These are phyloP conservation scores for Chenopodium formosanum DNA, from an alignment of 148 eudicot genomes.

Conservation along the genomic window DNA sequence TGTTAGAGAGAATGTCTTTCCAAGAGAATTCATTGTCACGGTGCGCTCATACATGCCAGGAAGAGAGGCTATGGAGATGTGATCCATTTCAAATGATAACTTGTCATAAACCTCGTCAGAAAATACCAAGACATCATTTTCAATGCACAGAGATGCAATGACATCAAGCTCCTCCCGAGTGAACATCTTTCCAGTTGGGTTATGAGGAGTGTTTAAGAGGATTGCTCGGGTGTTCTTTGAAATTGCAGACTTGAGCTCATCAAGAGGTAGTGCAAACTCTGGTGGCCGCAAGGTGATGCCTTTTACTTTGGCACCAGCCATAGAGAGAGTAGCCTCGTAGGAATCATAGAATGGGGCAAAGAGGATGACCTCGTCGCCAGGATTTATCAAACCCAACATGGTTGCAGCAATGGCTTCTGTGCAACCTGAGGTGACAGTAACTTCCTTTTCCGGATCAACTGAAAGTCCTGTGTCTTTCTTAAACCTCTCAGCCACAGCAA, in stretches of 20 bases:
- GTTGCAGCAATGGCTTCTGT: constrained; percentile 99
- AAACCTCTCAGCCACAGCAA: constrained; percentile 76
- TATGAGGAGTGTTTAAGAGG: constrained; percentile 90
- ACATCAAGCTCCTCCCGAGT: constrained; percentile 65
- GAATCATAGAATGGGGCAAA: constrained; percentile 99
- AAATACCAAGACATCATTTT: constrained; percentile 88
- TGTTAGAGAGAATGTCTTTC: constrained; percentile 92
- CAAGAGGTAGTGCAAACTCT: constrained; percentile 71
- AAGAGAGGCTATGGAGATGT: constrained; percentile 90
- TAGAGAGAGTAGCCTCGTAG: constrained; percentile 89
- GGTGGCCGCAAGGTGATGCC: constrained; percentile 79
- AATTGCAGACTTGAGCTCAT: constrained; percentile 63
- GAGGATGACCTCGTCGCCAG: constrained; percentile 86
- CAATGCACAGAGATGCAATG: constrained; percentile 82
- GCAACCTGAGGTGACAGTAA: constrained; percentile 98
- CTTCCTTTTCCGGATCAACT: constrained; percentile 92
- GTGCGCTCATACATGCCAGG: constrained; percentile 41
- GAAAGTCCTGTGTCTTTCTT: constrained; percentile 75
- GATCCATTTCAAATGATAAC: constrained; percentile 93
- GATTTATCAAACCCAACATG: constrained; percentile 87
- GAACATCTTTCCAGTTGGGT: constrained; percentile 98
- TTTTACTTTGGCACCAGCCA: constrained; percentile 91
- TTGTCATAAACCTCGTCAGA: constrained; percentile 94
- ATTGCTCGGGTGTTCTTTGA: constrained; percentile 84
- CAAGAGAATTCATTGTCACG: constrained; percentile 54